Conservation (phyloP, 228 moss, liverwort and hornwort species). For the Sphagnum fallax region DNA sequence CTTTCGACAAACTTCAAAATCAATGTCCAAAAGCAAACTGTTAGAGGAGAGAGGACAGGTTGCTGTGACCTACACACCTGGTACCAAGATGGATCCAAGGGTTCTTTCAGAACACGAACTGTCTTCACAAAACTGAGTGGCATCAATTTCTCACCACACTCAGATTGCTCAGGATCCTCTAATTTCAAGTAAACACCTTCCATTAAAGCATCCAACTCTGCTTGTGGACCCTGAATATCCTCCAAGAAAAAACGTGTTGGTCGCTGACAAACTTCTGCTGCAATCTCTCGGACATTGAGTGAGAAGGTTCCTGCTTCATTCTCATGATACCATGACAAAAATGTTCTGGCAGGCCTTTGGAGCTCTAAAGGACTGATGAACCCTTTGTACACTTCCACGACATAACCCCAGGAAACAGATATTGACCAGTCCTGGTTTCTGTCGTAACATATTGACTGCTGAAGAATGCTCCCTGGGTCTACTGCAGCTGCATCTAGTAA, state of each 20-base stretch:
- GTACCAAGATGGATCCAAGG: constrained; percentile 29
- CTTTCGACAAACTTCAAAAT: too few relatives aligned
- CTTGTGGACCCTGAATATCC: constrained; percentile 3
- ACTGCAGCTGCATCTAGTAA: constrained; percentile 26
- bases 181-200: constrained; percentile 19
- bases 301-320: constrained; percentile 38
- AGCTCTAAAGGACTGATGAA: constrained; percentile 40
- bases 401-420: constrained; percentile 44
- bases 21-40: too few relatives aligned
- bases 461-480: constrained; percentile 33
- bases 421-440: constrained; percentile 28
- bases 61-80: constrained; percentile 14
- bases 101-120: constrained; percentile 23
- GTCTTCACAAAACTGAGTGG: constrained; percentile 26
- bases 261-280: constrained; percentile 34
- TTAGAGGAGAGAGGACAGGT: too few relatives aligned
- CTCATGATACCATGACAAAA: constrained; percentile 46
- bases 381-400: constrained; percentile 39
- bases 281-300: constrained; percentile 35
- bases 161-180: constrained; percentile 10
- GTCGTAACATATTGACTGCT: constrained; percentile 56
- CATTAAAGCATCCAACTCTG: constrained; percentile 8
- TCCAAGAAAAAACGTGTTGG: constrained; percentile 48
- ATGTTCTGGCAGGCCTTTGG: constrained; percentile 38
- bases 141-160: constrained; percentile 27